These are phyloP conservation scores for Mycosphaerella sp. DNA, from an alignment of 2,329 filamentous ascomycete species.

Conservation along the genomic window DNA sequence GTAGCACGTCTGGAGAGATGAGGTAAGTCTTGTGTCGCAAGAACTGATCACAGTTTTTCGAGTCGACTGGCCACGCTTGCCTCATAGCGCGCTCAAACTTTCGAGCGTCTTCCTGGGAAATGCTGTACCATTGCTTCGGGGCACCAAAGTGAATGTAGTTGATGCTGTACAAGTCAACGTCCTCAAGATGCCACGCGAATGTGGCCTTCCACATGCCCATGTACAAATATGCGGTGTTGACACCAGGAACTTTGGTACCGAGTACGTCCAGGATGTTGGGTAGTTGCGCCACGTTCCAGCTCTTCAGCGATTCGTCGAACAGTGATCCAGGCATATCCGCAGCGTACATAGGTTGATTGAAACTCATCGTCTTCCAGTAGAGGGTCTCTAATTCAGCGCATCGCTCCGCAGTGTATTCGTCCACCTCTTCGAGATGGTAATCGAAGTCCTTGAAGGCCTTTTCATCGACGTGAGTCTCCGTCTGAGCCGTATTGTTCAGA, in stretches of 20 bases:
- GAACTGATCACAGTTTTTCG: conserved; percentile 94
- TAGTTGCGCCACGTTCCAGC: conserved; percentile 92
- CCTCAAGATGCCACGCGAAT: conserved; percentile 97
- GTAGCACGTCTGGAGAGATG: conserved; percentile 82
- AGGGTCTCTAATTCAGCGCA: conserved; percentile 90
- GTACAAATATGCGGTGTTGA: conserved; percentile 97
- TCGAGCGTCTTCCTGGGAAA: conserved; percentile 88
- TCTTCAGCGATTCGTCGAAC: conserved; percentile 76
- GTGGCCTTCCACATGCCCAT: conserved; percentile 99
- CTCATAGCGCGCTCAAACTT: conserved; percentile 94
- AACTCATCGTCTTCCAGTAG: conserved; percentile 97
- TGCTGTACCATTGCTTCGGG: conserved; percentile 99
- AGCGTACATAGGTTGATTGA: conserved; percentile 89
- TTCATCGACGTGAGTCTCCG: conserved; percentile 75
- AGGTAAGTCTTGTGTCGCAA: conserved; percentile 95
- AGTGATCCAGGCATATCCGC: conserved; percentile 94
- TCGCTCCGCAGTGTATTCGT: conserved; percentile 83
- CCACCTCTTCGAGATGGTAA: conserved; percentile 74
- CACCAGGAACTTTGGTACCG: conserved; percentile 90
- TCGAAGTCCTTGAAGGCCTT: conserved; percentile 86
- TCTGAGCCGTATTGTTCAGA: conserved; percentile 76
- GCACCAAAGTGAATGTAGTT: conserved; percentile 99
- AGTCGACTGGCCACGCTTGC: conserved; percentile 86
- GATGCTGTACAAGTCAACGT: conserved; percentile 98
- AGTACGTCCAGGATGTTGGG: conserved; percentile 90